These are phyloP conservation scores for Debaryomyces hansenii DNA, from an alignment of 805 yeast genomes.

Conservation along the genomic window DNA sequence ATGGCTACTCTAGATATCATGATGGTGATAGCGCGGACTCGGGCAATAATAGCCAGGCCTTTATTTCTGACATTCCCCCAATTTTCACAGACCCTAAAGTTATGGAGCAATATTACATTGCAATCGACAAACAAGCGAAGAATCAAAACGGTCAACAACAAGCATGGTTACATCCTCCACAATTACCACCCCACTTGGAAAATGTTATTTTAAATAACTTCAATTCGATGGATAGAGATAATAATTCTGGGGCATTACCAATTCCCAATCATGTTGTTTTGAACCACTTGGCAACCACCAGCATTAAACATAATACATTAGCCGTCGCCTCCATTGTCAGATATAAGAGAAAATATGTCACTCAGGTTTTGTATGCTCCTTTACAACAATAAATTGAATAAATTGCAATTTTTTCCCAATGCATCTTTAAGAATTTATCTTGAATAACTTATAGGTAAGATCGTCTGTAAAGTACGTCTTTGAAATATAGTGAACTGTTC, in stretches of 20 bases:
- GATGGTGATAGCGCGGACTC: conserved; percentile 45
- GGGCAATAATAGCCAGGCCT: conserved; percentile 29
- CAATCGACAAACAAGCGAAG: conserved; percentile 70
- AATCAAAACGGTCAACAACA: conserved; percentile 54
- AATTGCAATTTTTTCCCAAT: too few relatives aligned
- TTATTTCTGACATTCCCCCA: conserved; percentile 73
- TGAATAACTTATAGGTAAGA: too few relatives aligned
- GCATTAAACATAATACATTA: conserved; percentile 88
- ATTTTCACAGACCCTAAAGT: conserved; percentile 83
- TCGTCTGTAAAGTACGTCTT: too few relatives aligned
- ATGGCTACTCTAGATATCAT: conserved; percentile 75
- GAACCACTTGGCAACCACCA: conserved; percentile 93
- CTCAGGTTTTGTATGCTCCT: conserved; percentile 91
- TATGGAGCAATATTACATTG: conserved; percentile 81
- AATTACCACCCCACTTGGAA: conserved; percentile 94
- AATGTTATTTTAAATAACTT: conserved; percentile 84
- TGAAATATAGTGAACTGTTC: too few relatives aligned
- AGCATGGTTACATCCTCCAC: conserved; percentile 88
- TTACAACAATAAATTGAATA: conserved; percentile 41
- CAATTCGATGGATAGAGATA: conserved; percentile 60
- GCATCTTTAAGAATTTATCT: too few relatives aligned
- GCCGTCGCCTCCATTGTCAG: conserved; percentile 92
- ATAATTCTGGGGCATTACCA: conserved; percentile 84
- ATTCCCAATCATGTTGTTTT: conserved; percentile 94
- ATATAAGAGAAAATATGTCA: conserved; percentile 83